Conservation (phyloP, 306 rosid genomes). For the Crotalaria pallida region DNA sequence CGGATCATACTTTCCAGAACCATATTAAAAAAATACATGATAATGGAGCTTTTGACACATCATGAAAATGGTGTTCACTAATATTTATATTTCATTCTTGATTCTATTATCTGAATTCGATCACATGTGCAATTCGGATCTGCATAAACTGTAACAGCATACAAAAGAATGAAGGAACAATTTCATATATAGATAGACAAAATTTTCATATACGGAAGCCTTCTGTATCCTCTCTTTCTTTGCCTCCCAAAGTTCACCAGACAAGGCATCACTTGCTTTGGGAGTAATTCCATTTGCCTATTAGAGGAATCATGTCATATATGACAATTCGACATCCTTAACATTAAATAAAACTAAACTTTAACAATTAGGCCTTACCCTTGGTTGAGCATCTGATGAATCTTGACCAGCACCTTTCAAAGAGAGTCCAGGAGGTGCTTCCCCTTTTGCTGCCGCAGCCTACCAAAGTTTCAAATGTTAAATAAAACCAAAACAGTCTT, state of each 20-base stretch:
- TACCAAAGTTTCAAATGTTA: constrained; percentile 36
- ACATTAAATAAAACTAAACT: constrained; percentile 7
- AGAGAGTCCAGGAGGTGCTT: constrained; percentile 98
- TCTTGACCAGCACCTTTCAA: constrained; percentile 98
- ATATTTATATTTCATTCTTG: background rate
- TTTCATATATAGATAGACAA: background rate
- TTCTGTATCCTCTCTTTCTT: constrained; percentile 86
- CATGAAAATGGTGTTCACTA: no score
- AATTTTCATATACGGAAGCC: constrained; percentile 43
- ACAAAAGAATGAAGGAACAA: background rate
- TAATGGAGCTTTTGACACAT: constrained; percentile 1
- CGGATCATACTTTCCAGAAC: background rate
- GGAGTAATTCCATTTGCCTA: constrained; percentile 80
- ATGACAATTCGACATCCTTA: constrained; percentile 5
- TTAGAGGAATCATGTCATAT: constrained; percentile 15
- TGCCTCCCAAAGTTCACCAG: constrained; percentile 96
- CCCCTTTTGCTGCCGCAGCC: constrained; percentile 99
- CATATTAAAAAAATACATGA: background rate
- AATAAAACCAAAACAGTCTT: no score
- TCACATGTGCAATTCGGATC: background rate
- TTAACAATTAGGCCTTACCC: constrained; percentile 36
- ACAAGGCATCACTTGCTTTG: constrained; percentile 92
- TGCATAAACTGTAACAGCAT: constrained; percentile 9
- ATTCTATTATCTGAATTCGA: background rate
- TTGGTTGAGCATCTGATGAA: constrained; percentile 73